Conservation (phyloP, 2,329 filamentous ascomycete species). For the Chaetomium olivaceum region DNA sequence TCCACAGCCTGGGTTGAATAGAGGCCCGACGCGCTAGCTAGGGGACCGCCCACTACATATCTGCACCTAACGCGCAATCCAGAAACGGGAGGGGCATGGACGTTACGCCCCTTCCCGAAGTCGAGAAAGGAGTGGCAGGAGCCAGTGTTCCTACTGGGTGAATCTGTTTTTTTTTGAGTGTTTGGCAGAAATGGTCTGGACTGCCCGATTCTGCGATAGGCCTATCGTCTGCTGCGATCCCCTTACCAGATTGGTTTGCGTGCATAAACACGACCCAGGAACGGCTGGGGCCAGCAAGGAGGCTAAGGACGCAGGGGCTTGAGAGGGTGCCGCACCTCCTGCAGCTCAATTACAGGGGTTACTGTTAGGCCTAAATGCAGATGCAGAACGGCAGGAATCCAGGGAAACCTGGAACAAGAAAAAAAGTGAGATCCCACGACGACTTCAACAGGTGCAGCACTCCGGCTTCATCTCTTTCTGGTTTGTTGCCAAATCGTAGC, state of each 20-base stretch:
- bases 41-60: not conserved
- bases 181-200: constrained; percentile 4
- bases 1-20: not conserved
- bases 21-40: not conserved
- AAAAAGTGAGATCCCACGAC: constrained; percentile 18
- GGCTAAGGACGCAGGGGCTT: constrained; percentile 30
- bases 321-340: constrained; percentile 27
- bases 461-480: not conserved
- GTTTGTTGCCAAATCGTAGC: not conserved
- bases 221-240: not conserved
- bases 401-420: constrained; percentile 19
- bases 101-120: not conserved
- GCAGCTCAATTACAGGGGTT: constrained; percentile 31
- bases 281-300: constrained; percentile 16
- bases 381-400: constrained; percentile 22
- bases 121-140: not conserved
- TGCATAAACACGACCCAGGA: constrained; percentile 15
- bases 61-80: not conserved
- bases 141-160: not conserved
- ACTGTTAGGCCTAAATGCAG: constrained; percentile 32
- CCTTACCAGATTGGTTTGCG: constrained; percentile 15
- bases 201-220: not conserved
- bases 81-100: not conserved
- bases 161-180: not conserved
- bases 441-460: constrained; percentile 14